phyloP scores from a whole-genome alignment of 2,329 filamentous ascomycete genomes.

The Diaporthe citri region DNA sequence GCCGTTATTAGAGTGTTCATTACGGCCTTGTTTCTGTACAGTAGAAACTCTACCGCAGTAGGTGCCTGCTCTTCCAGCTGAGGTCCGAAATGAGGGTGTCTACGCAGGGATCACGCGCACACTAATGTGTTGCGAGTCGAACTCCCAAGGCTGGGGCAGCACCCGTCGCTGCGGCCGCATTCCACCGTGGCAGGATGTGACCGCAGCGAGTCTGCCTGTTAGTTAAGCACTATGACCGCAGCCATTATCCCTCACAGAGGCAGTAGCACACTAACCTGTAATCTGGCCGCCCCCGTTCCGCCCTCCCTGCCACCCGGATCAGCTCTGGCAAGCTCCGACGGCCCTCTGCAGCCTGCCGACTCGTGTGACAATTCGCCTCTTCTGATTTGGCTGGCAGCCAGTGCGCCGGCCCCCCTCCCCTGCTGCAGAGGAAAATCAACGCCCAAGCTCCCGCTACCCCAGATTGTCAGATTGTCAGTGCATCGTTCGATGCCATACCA shows the following conservation, averaged over 20 bases:
- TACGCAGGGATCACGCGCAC: neutral
- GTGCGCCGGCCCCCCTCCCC: constrained; percentile 5
- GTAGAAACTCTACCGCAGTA: neutral
- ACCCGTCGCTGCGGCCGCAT: neutral
- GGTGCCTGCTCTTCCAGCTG: neutral
- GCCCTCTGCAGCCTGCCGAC: constrained; percentile 15
- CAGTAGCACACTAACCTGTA: neutral
- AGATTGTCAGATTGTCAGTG: constrained; percentile 37
- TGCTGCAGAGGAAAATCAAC: constrained; percentile 14
- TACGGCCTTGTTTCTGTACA: neutral
- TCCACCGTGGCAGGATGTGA: neutral
- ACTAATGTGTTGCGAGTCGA: neutral
- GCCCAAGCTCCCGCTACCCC: constrained; percentile 37
- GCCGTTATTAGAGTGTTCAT: neutral
- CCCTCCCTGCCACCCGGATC: constrained; percentile 4
- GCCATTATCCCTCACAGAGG: no score
- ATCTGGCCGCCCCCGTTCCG: neutral
- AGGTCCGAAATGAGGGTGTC: no score
- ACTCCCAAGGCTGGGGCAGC: neutral
- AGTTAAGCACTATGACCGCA: neutral
- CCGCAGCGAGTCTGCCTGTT: neutral
- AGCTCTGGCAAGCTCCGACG: constrained; percentile 8
- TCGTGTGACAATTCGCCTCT: constrained; percentile 38
- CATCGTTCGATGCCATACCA: constrained; percentile 39
- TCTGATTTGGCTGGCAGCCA: constrained; percentile 30